Base-by-base conservation (phyloP, 805 yeast species). In the Ogataea paradorogensis region DNA sequence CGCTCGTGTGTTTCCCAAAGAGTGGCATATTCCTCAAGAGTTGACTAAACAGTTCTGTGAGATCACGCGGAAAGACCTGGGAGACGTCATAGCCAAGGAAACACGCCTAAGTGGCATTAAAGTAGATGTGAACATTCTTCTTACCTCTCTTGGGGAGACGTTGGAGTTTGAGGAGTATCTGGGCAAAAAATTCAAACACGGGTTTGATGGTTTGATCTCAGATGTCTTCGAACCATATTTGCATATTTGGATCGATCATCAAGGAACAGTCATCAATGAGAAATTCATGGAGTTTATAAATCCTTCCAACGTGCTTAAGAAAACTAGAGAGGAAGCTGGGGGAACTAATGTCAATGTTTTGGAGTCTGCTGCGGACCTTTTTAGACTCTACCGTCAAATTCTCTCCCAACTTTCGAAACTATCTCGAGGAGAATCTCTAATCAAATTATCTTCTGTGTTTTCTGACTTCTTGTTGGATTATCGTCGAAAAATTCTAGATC, bases 351-450 rank as follows among this genome's bases (percentile, higher is more conserved):
- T 83, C 5, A 76, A 82, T 53, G 90, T 93, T 11, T 69, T 93
- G 7, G 86, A 83, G 27, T 85, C 96, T 0, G 84, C 95, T 9
- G 87, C 95, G 1, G 97, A 91, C 50, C 62, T 93, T 24, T 90
- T 93, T 61, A 76, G 88, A 52, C 65, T 76, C 2, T 90, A 86
- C 58, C 76, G 95, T 44, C 81, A 81, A 34, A 65, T 84, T 7
- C 62, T 93, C 26, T 69, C 80, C 15, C 96, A 87, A 56, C 71
- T 89, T 8, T 67, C 86, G 8, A 82, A 79, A 46, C 58, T 84
- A 15, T 67, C 80, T 9, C 66, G 62, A 30, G 77, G 77, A 4
- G 72, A 63, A 24, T 63, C 73, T 1, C 48, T 73, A 13, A 62
- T 84, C 11, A 78, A 74, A 43, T 59, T 84, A 15, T 65, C 78